phyloP scores from a whole-genome alignment of 306 rosid genomes.

The Spatholobus suberectus region DNA sequence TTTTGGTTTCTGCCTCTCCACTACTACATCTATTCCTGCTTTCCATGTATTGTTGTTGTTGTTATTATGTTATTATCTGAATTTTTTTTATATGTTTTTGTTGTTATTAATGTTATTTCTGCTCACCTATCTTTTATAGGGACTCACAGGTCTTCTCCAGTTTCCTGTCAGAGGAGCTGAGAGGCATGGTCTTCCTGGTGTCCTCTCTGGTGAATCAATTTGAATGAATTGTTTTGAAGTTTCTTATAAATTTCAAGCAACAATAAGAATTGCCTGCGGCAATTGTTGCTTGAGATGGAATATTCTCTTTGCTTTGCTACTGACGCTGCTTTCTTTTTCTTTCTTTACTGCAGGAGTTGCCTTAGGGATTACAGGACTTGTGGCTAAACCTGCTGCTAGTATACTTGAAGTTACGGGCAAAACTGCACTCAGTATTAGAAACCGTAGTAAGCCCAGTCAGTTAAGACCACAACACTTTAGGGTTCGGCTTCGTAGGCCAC shows the following conservation, averaged over 20 bases:
- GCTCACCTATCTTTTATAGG: constrained; percentile 57
- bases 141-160: constrained; percentile 97
- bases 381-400: constrained; percentile 96
- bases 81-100: background rate
- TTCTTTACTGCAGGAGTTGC: constrained; percentile 76
- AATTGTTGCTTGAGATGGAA: constrained; percentile 7
- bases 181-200: constrained; percentile 99
- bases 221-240: constrained; percentile 22
- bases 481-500: constrained; percentile 80
- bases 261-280: constrained; percentile 2
- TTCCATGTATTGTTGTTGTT: background rate
- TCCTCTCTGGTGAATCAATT: constrained; percentile 71
- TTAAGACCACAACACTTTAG: constrained; percentile 61
- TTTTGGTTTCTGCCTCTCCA: background rate
- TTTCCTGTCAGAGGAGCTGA: constrained; percentile 94
- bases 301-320: constrained; percentile 18
- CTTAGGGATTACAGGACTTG: constrained; percentile 87
- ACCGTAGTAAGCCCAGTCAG: constrained; percentile 81
- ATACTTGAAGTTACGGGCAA: constrained; percentile 95
- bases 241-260: constrained; percentile 19
- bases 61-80: background rate
- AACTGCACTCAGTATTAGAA: constrained; percentile 92
- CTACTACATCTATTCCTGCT: background rate
- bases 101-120: constrained; percentile 1
- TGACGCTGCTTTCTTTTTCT: constrained; percentile 32